These are phyloP conservation scores for Podaxis sp. DNA, from an alignment of 768 basidiomycete genomes.

Conservation along the genomic window DNA sequence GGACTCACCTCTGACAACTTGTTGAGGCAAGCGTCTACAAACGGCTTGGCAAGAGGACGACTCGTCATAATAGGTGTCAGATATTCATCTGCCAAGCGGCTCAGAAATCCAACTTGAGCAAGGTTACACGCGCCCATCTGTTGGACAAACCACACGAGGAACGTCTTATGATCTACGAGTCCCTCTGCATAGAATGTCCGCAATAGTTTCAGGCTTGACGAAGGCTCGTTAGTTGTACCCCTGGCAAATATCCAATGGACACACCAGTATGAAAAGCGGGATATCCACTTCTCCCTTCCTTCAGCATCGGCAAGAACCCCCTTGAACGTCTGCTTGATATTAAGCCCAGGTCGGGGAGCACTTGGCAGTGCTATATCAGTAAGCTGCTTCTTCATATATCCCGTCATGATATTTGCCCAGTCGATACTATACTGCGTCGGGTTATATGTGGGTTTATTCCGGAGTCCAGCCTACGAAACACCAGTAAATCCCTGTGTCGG, in stretches of 20 bases:
- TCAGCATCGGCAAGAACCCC: slow-evolving; percentile 74
- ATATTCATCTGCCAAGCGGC: slow-evolving; percentile 78
- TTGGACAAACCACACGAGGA: slow-evolving; percentile 77
- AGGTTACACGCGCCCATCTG: slow-evolving; percentile 78
- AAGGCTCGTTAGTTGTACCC: background rate
- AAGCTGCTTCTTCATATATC: slow-evolving; percentile 82
- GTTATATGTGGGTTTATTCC: slow-evolving; percentile 79
- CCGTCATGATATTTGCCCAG: slow-evolving; percentile 80
- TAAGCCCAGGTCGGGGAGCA: slow-evolving; percentile 71
- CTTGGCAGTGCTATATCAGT: slow-evolving; percentile 78
- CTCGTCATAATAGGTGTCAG: slow-evolving; percentile 64
- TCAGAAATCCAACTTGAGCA: slow-evolving; percentile 78
- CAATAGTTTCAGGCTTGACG: slow-evolving; percentile 61
- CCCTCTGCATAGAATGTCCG: slow-evolving; percentile 80
- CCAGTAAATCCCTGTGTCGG: background rate
- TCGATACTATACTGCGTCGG: slow-evolving; percentile 83
- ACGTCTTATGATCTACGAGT: slow-evolving; percentile 75
- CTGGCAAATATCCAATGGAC: background rate
- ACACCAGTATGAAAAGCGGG: slow-evolving; percentile 78
- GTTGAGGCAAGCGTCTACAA: slow-evolving; percentile 67
- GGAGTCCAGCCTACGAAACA: slow-evolving; percentile 59
- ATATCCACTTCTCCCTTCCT: slow-evolving; percentile 72
- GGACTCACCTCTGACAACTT: slow-evolving; percentile 63
- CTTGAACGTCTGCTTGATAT: slow-evolving; percentile 84
- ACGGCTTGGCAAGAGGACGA: slow-evolving; percentile 67